Evolutionary conservation across 192 early-diverging fungal species (phyloP).

Genomic region (Backusella circina): DNA sequence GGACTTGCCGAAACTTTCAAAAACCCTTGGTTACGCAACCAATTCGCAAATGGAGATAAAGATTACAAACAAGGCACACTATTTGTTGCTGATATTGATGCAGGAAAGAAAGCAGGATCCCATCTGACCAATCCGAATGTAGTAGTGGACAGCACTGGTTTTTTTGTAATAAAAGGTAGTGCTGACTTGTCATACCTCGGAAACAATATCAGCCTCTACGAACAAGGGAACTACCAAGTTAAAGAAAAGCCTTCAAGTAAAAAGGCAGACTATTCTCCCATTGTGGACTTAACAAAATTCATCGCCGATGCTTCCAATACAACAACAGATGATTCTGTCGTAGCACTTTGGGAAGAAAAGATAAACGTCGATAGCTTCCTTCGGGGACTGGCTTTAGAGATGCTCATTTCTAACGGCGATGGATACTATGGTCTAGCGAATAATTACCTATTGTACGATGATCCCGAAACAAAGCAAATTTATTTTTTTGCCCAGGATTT

Average conservation of each 20-base stretch:
- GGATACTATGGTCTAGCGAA: constrained; percentile 16
- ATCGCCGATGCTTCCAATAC: not conserved
- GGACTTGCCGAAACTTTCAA: constrained; percentile 25
- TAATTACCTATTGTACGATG: constrained; percentile 17
- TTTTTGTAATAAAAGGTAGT: not conserved
- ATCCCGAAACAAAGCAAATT: not conserved
- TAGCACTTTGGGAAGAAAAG: not conserved
- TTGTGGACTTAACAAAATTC: constrained; percentile 5
- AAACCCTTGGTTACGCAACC: constrained; percentile 27
- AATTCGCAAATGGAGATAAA: constrained; percentile 25
- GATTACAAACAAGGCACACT: constrained; percentile 3
- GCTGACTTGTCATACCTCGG: not conserved
- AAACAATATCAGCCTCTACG: not conserved
- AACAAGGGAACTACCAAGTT: not conserved
- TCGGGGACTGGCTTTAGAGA: constrained; percentile 18
- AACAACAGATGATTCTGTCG: not conserved
- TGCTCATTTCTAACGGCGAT: not conserved
- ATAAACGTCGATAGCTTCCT: constrained; percentile 10
- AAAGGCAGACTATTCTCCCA: not conserved
- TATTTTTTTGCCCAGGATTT: constrained; percentile 8
- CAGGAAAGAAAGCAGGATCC: not conserved
- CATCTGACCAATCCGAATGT: not conserved
- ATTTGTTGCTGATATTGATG: not conserved
- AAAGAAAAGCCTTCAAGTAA: not conserved
- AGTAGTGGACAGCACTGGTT: not conserved